Conservation (phyloP, 768 basidiomycete genomes). For the Lactarius sanguifluus region DNA sequence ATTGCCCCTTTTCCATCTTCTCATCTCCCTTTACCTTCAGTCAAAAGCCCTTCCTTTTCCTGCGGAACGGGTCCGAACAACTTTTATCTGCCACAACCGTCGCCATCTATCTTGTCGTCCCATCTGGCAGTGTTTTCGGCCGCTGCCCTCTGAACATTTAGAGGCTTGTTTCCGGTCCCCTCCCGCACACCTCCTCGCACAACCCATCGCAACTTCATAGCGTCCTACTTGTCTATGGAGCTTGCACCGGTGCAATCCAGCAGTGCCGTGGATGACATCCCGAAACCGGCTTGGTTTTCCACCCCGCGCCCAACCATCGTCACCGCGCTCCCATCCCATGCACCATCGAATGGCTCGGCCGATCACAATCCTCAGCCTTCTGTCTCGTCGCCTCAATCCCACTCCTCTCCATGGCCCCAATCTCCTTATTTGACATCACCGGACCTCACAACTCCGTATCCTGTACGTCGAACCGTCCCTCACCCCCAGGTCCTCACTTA, state of each 20-base stretch:
- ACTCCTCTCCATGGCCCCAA: constrained; percentile 38
- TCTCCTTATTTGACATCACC: constrained; percentile 33
- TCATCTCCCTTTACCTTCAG: background rate
- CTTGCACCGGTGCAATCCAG: constrained; percentile 20
- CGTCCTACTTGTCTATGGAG: constrained; percentile 22
- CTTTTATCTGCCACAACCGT: constrained; percentile 1
- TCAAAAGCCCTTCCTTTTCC: background rate
- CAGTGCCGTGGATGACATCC: constrained; percentile 18
- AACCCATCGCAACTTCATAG: background rate
- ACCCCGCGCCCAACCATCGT: constrained; percentile 33
- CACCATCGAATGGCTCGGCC: constrained; percentile 7
- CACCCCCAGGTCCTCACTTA: constrained; percentile 22
- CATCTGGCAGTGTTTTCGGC: background rate
- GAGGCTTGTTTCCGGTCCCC: background rate
- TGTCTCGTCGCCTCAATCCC: constrained; percentile 28
- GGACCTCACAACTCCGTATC: constrained; percentile 29
- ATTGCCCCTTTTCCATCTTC: constrained; percentile 25
- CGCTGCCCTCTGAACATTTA: background rate
- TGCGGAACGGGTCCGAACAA: background rate
- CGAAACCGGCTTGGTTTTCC: constrained; percentile 37
- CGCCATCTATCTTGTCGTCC: constrained; percentile 3
- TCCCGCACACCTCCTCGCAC: background rate
- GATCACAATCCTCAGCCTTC: constrained; percentile 22
- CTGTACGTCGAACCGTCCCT: constrained; percentile 12
- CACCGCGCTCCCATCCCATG: constrained; percentile 21